A percentile compares a stretch with the other conserved stretches of the same genome.
These are phyloP conservation scores for Thalassiosira hispida DNA, from an alignment of 352 stramenopile species.

Conservation along the genomic window DNA sequence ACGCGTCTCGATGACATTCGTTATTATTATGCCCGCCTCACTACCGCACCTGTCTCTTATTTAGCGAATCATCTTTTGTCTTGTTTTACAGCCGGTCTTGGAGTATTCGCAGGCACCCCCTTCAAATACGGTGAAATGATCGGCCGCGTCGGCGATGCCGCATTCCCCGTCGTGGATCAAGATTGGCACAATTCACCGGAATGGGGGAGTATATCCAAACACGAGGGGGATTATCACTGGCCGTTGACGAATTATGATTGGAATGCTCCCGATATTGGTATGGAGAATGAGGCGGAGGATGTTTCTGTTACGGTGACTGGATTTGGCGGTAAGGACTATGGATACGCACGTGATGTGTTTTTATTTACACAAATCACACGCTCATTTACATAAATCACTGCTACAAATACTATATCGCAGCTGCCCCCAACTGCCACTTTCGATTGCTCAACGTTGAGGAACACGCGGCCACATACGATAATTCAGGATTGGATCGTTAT, in stretches of 20 bases:
- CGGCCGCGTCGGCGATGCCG: conserved; percentile 49
- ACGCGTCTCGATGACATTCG: background rate
- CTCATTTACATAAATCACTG: no score
- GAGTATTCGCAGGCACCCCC: conserved; percentile 45
- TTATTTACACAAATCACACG: background rate
- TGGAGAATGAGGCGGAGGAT: conserved; percentile 54
- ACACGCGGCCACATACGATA: conserved; percentile 39
- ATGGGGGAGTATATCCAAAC: conserved; percentile 15
- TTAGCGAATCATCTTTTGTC: background rate
- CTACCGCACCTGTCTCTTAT: background rate
- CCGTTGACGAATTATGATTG: conserved; percentile 58
- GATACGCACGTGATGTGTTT: background rate
- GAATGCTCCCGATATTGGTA: conserved; percentile 44
- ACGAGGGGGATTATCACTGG: conserved; percentile 58
- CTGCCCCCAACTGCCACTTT: conserved; percentile 60
- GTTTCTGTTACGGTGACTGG: conserved; percentile 43
- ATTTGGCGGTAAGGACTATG: conserved; percentile 40
- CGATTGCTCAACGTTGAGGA: conserved; percentile 53
- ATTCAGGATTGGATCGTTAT: conserved; percentile 44
- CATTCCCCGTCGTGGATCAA: conserved; percentile 52
- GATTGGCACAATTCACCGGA: conserved; percentile 53
- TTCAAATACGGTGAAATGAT: conserved; percentile 34
- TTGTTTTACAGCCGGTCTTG: conserved; percentile 33
- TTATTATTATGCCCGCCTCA: background rate
- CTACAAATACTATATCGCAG: conserved; percentile 4